phyloP scores from a whole-genome alignment of 345 rosid genomes.

The Hibiscus mutabilis region DNA sequence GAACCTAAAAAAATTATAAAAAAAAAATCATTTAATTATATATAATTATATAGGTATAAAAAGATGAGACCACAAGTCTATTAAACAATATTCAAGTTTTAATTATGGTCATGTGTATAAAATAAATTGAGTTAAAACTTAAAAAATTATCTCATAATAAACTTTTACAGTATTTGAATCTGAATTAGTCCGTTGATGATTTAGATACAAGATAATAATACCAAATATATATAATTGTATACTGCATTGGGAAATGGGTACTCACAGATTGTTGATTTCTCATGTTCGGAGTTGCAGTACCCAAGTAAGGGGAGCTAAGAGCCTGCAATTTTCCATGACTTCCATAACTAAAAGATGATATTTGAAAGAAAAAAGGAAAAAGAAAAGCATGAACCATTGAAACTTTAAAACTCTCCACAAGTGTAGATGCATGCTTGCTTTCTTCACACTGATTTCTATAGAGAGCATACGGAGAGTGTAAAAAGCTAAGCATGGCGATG shows the following conservation, averaged over 20 bases:
- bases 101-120: too few species aligned
- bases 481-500: constrained; percentile 4
- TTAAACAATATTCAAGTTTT: too few species aligned
- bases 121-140: too few species aligned
- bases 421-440: constrained; percentile 20
- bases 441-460: constrained; percentile 22
- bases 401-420: constrained; percentile 15
- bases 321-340: constrained; percentile 32
- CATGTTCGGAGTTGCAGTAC: constrained; percentile 28
- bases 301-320: constrained; percentile 49
- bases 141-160: too few species aligned
- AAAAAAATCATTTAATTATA: background rate
- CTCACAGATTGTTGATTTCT: constrained; percentile 43
- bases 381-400: constrained; percentile 17
- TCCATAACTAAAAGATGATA: constrained; percentile 14
- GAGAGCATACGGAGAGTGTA: constrained; percentile 9
- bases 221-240: too few species aligned
- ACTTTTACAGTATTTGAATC: too few species aligned
- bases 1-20: constrained; percentile 8
- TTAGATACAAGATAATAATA: too few species aligned
- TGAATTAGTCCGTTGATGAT: too few species aligned
- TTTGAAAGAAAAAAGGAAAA: background rate
- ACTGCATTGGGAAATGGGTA: constrained; percentile 13
- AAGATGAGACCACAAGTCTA: too few species aligned
- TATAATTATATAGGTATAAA: too few species aligned